Percentiles rank a stretch among this genome's conserved stretches.
Conservation (phyloP, 2,329 filamentous ascomycete genomes). For the Monosporascus ibericus region DNA sequence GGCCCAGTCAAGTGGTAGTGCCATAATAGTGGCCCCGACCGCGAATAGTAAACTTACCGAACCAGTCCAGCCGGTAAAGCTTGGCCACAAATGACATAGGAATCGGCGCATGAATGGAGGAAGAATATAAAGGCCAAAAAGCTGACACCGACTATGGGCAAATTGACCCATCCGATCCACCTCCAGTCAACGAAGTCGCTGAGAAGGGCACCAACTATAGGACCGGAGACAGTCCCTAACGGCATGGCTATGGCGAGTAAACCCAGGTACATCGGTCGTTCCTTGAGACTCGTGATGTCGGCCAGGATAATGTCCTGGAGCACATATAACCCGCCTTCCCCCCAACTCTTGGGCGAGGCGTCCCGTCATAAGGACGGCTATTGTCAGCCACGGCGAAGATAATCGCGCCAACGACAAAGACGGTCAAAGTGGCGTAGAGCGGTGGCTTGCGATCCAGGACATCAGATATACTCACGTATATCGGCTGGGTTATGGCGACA, state of each 20-base stretch:
- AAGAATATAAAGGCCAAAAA: conserved; percentile 41
- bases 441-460: conserved; percentile 23
- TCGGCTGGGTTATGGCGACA: conserved; percentile 12
- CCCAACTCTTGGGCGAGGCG: conserved; percentile 30
- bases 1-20: conserved; percentile 29
- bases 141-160: conserved; percentile 49
- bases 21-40: conserved; percentile 42
- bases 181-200: conserved; percentile 46
- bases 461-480: conserved; percentile 18
- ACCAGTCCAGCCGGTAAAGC: conserved; percentile 53
- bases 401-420: conserved; percentile 36
- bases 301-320: conserved; percentile 28
- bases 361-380: conserved; percentile 26
- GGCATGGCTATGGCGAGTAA: conserved; percentile 29
- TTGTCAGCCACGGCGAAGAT: conserved; percentile 27
- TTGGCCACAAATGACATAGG: conserved; percentile 39
- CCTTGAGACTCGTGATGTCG: conserved; percentile 28
- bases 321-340: conserved; percentile 27
- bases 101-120: conserved; percentile 43
- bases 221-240: conserved; percentile 47
- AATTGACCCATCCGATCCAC: conserved; percentile 62
- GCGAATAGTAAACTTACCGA: conserved; percentile 58
- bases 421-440: conserved; percentile 16
- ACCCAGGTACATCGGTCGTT: conserved; percentile 23
- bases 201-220: conserved; percentile 45